Percentiles rank a stretch among this genome's conserved stretches.
These are phyloP conservation scores for Epichloe baconii DNA, from an alignment of 2,329 filamentous ascomycete species.

Conservation along the genomic window DNA sequence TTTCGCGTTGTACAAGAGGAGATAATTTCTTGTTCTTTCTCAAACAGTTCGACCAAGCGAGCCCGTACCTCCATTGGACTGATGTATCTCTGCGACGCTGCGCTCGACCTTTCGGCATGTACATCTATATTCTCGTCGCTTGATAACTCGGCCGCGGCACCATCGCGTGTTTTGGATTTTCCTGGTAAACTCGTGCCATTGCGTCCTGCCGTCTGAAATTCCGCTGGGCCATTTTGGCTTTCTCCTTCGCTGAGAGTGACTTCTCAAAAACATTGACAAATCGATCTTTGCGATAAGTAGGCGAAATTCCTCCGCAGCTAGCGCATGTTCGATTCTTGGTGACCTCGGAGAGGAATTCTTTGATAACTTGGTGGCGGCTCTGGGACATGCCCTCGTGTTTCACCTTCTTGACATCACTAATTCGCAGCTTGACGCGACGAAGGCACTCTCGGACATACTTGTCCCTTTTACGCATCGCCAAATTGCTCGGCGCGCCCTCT, in stretches of 20 bases:
- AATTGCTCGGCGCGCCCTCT: constrained; percentile 43
- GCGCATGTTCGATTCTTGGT: constrained; percentile 56
- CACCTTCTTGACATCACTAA: constrained; percentile 38
- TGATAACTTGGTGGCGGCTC: constrained; percentile 61
- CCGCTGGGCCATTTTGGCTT: constrained; percentile 59
- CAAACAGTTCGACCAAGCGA: constrained; percentile 65
- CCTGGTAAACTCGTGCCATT: constrained; percentile 33
- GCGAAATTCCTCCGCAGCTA: constrained; percentile 56
- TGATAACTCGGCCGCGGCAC: constrained; percentile 26
- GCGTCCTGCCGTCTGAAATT: constrained; percentile 58
- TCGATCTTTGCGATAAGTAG: constrained; percentile 75
- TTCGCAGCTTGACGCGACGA: constrained; percentile 38
- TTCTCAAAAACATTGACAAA: constrained; percentile 92
- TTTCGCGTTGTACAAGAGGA: constrained; percentile 75
- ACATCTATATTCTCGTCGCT: constrained; percentile 29
- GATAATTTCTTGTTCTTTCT: constrained; percentile 75
- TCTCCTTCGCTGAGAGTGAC: constrained; percentile 59
- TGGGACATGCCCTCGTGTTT: constrained; percentile 80
- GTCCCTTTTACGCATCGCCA: constrained; percentile 37
- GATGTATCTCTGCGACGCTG: constrained; percentile 54
- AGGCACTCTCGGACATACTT: constrained; percentile 64
- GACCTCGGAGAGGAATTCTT: constrained; percentile 68
- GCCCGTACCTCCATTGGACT: constrained; percentile 74
- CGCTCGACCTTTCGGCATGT: constrained; percentile 26
- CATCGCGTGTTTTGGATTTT: constrained; percentile 19